phyloP scores from a whole-genome alignment of 352 stramenopile species.

The Globisporangium radiosum region DNA sequence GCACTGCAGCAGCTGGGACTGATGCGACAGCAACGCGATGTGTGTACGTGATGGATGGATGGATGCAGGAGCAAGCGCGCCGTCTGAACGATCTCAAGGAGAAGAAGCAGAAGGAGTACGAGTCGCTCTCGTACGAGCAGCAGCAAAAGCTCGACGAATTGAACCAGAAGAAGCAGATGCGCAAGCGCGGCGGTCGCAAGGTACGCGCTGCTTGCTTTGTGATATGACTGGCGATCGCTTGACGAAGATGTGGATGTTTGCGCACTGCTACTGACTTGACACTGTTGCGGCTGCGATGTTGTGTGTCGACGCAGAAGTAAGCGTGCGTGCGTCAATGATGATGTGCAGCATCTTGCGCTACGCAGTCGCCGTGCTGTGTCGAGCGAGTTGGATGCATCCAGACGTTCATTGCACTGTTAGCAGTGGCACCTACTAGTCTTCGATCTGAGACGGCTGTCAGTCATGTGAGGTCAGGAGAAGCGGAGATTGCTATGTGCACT shows the following conservation, averaged over 20 bases:
- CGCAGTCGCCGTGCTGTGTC: too few relatives aligned
- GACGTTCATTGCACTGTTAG: too few relatives aligned
- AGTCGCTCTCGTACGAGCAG: constrained; percentile 72
- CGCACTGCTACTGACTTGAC: background rate
- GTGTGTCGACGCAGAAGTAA: background rate
- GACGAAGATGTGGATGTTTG: too few relatives aligned
- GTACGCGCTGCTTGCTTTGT: constrained; percentile 8
- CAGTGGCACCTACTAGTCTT: too few relatives aligned
- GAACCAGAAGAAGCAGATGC: constrained; percentile 61
- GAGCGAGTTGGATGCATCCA: too few relatives aligned
- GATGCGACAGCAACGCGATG: too few relatives aligned
- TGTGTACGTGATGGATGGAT: background rate
- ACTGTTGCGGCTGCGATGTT: background rate
- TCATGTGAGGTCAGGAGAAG: too few relatives aligned
- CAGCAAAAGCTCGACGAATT: constrained; percentile 72
- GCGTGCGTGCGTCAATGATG: too few relatives aligned
- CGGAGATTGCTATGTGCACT: too few relatives aligned
- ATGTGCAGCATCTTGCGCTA: too few relatives aligned
- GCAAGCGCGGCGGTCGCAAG: constrained; percentile 68
- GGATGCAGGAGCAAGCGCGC: constrained; percentile 34
- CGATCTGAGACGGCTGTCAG: too few relatives aligned
- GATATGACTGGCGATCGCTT: background rate
- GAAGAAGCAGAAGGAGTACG: constrained; percentile 79
- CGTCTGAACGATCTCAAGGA: constrained; percentile 50
- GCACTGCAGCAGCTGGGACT: too few relatives aligned